Evolutionary conservation across 495 filamentous ascomycete genomes (phyloP).

Genomic region (Wilcoxina mikolae): DNA sequence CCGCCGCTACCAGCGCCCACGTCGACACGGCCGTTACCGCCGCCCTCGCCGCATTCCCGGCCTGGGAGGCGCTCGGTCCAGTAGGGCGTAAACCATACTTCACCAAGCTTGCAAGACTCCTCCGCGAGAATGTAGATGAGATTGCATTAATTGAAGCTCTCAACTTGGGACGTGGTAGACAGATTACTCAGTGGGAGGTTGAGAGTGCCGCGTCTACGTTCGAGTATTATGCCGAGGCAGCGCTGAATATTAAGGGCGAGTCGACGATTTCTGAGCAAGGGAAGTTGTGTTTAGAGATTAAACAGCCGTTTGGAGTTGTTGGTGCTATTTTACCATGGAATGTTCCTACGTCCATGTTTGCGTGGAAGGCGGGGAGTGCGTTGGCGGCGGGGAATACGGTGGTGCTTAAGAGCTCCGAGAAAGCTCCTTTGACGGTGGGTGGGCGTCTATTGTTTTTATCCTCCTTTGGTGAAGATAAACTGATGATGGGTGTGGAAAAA

Average conservation of each 20-base stretch:
- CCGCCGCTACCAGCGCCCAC: slow-evolving; percentile 39
- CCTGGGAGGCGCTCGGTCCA: slow-evolving; percentile 39
- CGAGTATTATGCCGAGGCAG: slow-evolving; percentile 15
- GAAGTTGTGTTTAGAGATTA: slow-evolving; percentile 3
- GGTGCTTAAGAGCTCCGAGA: slow-evolving; percentile 47
- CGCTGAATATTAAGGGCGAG: slow-evolving; percentile 10
- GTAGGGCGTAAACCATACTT: slow-evolving; percentile 34
- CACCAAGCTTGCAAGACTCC: slow-evolving; percentile 38
- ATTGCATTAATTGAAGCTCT: slow-evolving; percentile 41
- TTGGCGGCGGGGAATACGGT: slow-evolving; percentile 49
- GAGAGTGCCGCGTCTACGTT: slow-evolving; percentile 8
- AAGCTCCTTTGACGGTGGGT: slow-evolving; percentile 42
- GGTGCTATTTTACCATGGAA: slow-evolving; percentile 26
- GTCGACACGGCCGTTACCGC: slow-evolving; percentile 44
- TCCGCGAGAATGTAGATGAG: slow-evolving; percentile 35
- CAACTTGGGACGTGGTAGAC: slow-evolving; percentile 37
- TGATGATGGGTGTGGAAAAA: not conserved
- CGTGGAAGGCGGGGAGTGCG: slow-evolving; percentile 47
- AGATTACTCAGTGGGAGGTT: slow-evolving; percentile 3
- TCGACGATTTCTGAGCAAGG: not conserved
- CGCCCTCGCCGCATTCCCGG: slow-evolving; percentile 44
- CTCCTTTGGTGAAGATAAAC: too few species aligned
- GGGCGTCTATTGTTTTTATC: not conserved
- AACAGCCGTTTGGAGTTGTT: slow-evolving; percentile 30
- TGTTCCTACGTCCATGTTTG: slow-evolving; percentile 48